These are phyloP conservation scores for Rhexocercosporidium sp. DNA, from an alignment of 2,329 filamentous ascomycete genomes.

Conservation along the genomic window DNA sequence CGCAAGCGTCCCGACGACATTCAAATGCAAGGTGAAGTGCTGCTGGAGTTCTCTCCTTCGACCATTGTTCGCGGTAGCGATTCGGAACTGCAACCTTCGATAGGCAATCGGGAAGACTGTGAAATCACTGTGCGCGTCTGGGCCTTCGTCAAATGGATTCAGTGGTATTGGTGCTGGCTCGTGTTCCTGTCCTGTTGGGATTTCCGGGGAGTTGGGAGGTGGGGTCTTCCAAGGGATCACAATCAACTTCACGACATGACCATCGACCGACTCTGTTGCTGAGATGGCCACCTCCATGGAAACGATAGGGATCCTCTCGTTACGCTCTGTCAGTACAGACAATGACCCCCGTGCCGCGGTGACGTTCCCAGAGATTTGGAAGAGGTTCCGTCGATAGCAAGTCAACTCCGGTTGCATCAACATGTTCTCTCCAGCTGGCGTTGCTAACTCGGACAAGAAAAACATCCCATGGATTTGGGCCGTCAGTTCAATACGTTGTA, in stretches of 20 bases:
- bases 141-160: conserved; percentile 63
- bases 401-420: conserved; percentile 79
- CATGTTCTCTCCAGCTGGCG: conserved; percentile 55
- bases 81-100: conserved; percentile 91
- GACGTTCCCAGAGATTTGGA: conserved; percentile 91
- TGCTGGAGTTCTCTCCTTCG: conserved; percentile 94
- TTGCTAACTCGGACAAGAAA: conserved; percentile 71
- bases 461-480: conserved; percentile 90
- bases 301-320: conserved; percentile 81
- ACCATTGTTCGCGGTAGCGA: conserved; percentile 95
- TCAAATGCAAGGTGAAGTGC: conserved; percentile 89
- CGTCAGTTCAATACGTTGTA: conserved; percentile 54
- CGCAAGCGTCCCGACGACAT: conserved; percentile 81
- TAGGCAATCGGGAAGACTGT: conserved; percentile 92
- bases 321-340: conserved; percentile 82
- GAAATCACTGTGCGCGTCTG: conserved; percentile 62
- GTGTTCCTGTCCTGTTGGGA: conserved; percentile 72
- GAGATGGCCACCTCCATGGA: conserved; percentile 87
- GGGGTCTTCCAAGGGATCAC: conserved; percentile 98
- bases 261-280: conserved; percentile 93
- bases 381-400: conserved; percentile 93
- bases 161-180: conserved; percentile 85
- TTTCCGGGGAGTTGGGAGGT: conserved; percentile 75
- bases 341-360: conserved; percentile 79
- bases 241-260: conserved; percentile 89